Percentiles rank a stretch among this genome's conserved stretches.
Conservation (phyloP, 2,329 filamentous ascomycete genomes). For the Ascochyta koolunga region DNA sequence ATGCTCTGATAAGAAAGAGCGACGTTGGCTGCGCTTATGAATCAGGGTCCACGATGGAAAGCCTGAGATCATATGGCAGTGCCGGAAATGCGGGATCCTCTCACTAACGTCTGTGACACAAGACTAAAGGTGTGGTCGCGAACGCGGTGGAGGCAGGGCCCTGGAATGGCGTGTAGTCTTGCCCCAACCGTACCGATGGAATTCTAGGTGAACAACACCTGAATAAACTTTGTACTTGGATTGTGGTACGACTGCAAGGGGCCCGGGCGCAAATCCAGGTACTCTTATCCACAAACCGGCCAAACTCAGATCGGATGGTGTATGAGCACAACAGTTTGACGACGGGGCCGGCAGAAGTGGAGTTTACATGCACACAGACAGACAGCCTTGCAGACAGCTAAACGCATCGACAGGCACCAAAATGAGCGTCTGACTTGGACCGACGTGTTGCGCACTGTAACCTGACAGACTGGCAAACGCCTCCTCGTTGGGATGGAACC, state of each 20-base stretch:
- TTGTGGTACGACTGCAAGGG: constrained; percentile 40
- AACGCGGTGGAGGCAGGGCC: constrained; percentile 43
- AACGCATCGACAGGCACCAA: constrained; percentile 21
- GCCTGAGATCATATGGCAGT: constrained; percentile 24
- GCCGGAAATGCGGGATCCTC: constrained; percentile 29
- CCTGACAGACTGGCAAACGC: constrained; percentile 38
- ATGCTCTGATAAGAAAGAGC: constrained; percentile 26
- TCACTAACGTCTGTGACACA: constrained; percentile 40
- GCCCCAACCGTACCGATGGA: constrained; percentile 31
- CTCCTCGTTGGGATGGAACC: constrained; percentile 37
- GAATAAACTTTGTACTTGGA: constrained; percentile 31
- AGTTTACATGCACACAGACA: constrained; percentile 23
- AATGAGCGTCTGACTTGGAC: constrained; percentile 30
- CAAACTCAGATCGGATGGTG: constrained; percentile 22
- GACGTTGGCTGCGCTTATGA: constrained; percentile 36
- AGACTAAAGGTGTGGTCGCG: constrained; percentile 41
- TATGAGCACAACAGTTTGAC: constrained; percentile 22
- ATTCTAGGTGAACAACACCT: constrained; percentile 22
- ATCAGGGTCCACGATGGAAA: constrained; percentile 31
- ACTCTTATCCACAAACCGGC: constrained; percentile 17
- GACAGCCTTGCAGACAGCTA: constrained; percentile 34
- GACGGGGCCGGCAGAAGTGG: constrained; percentile 23
- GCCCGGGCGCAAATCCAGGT: constrained; percentile 16
- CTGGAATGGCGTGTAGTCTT: constrained; percentile 41
- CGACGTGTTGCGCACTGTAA: constrained; percentile 39